phyloP scores from a whole-genome alignment of 1,284 basidiomycete species.

The Apiotrichum akiyoshidainum region DNA sequence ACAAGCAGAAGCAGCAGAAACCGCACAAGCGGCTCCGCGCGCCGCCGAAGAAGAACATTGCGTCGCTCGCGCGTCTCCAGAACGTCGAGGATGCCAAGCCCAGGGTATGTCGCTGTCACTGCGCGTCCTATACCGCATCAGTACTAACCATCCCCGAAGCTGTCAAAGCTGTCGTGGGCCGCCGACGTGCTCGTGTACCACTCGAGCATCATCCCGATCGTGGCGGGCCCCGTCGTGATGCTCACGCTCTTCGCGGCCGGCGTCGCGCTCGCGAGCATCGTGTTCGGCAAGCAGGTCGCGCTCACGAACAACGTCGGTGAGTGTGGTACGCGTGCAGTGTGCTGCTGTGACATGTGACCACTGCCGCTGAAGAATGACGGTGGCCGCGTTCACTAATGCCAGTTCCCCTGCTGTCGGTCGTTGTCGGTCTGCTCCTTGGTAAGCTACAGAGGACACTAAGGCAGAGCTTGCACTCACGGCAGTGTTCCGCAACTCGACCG shows the following conservation, averaged over 20 bases:
- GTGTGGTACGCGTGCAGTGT: slow-evolving; percentile 10
- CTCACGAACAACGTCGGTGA: slow-evolving; percentile 48
- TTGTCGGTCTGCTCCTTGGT: slow-evolving; percentile 60
- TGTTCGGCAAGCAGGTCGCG: slow-evolving; percentile 40
- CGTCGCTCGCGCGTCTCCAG: slow-evolving; percentile 41
- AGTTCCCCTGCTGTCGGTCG: slow-evolving; percentile 80
- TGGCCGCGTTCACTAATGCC: not conserved
- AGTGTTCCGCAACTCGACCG: slow-evolving; percentile 60
- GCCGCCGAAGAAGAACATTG: slow-evolving; percentile 25
- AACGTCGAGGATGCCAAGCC: slow-evolving; percentile 46
- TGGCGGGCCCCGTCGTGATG: slow-evolving; percentile 65
- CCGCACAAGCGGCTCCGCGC: not conserved
- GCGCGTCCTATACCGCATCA: too few species aligned
- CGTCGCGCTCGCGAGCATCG: slow-evolving; percentile 42
- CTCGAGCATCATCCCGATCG: slow-evolving; percentile 57
- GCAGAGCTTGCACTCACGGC: slow-evolving; percentile 60
- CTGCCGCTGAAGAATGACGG: too few species aligned
- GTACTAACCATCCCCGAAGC: slow-evolving; percentile 14
- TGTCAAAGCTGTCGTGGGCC: slow-evolving; percentile 75
- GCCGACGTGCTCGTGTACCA: slow-evolving; percentile 75
- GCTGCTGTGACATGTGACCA: slow-evolving; percentile 1
- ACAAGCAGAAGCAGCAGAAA: too few species aligned
- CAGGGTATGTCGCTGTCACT: slow-evolving; percentile 25
- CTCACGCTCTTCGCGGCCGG: slow-evolving; percentile 68
- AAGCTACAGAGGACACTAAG: too few species aligned